Base-by-base conservation (phyloP, 768 basidiomycete genomes). In the Rhodotorula kratochvilovae region DNA sequence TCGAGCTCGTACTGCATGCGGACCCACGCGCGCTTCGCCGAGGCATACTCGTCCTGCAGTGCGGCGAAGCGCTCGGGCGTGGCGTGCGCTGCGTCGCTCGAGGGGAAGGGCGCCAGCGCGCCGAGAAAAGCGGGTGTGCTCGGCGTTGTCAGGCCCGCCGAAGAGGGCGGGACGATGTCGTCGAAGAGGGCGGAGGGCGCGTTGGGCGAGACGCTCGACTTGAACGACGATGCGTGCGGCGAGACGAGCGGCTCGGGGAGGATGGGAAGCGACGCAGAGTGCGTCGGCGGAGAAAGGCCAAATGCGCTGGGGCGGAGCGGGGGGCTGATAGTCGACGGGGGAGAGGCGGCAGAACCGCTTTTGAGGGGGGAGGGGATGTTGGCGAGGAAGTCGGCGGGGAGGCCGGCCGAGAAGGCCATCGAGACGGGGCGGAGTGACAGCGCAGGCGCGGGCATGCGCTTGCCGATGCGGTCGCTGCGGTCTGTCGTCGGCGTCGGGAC, bases 341-440 rank as follows among this genome's bases (percentile, higher is more conserved):
- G 33, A 21, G 27, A 15, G 17, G 45, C 19, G 19, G 53, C 27
- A 16, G 7, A 17, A 12, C 17, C 29, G 43, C 5, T 25, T 8
- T 31, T 10, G 61, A 12, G 10, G 48, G 29, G 23, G 35, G 15
- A 35, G 7, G 27, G 12, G 60, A 12, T 2, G 48, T 43, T 53
- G 3, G 68, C 62, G 63, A 75, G 70, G 42, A 75, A 72, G 53
- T 71, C 67, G n/a, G 53, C 29, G 1, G 74, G 70, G 11, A 75
- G 70, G 19, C 70, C 68, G 12, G 70, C 63, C 1, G 74, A 75
- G 58, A 75, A 75, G 16, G 67, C 70, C 67, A 69, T 71, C 43
- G 74, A 75, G 50, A 75, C 43, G 50, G 74, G 74, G 4, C 74
- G 74, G 42, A 75, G 70, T 2, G 67, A 69, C 29, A 75, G 65